Conservation (phyloP, 495 filamentous ascomycete species). For the Pyrenopolyporus hunteri region DNA sequence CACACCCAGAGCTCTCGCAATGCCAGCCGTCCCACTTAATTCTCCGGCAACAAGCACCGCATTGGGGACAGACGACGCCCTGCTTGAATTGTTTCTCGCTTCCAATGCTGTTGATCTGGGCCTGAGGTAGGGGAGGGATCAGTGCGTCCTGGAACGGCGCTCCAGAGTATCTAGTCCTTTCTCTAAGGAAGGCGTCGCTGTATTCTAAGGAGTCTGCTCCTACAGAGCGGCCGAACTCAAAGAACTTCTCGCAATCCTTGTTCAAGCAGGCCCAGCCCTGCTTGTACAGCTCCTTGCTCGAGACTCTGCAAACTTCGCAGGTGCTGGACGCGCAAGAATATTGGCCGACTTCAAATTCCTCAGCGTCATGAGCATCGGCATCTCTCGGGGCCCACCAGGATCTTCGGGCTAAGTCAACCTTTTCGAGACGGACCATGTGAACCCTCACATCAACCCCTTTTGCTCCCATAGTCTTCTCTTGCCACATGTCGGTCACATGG, state of each 20-base stretch:
- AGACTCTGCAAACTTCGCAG: conserved; percentile 36
- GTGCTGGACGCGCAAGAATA: conserved; percentile 13
- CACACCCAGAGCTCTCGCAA: conserved; percentile 62
- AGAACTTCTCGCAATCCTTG: conserved; percentile 62
- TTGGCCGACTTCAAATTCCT: conserved; percentile 18
- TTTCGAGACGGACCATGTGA: conserved; percentile 72
- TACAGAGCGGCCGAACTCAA: conserved; percentile 47
- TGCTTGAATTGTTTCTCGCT: conserved; percentile 45
- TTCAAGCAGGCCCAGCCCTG: conserved; percentile 76
- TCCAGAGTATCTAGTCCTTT: conserved; percentile 38
- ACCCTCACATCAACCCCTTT: conserved; percentile 46
- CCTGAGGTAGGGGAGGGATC: conserved; percentile 40
- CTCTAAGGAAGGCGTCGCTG: conserved; percentile 61
- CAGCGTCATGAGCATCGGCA: conserved; percentile 1
- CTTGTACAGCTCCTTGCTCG: conserved; percentile 49
- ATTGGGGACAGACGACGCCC: conserved; percentile 78
- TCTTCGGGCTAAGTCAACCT: conserved; percentile 59
- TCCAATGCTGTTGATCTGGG: conserved; percentile 29
- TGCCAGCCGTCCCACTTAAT: conserved; percentile 68
- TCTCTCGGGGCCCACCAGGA: conserved; percentile 71
- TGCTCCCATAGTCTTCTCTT: conserved; percentile 53
- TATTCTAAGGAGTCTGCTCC: conserved; percentile 56
- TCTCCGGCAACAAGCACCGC: conserved; percentile 67
- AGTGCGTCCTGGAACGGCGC: conserved; percentile 44
- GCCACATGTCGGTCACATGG: conserved; percentile 74